Evolutionary conservation across 2,329 filamentous ascomycete genomes (phyloP).

Genomic region (Clonostachys rosea): DNA sequence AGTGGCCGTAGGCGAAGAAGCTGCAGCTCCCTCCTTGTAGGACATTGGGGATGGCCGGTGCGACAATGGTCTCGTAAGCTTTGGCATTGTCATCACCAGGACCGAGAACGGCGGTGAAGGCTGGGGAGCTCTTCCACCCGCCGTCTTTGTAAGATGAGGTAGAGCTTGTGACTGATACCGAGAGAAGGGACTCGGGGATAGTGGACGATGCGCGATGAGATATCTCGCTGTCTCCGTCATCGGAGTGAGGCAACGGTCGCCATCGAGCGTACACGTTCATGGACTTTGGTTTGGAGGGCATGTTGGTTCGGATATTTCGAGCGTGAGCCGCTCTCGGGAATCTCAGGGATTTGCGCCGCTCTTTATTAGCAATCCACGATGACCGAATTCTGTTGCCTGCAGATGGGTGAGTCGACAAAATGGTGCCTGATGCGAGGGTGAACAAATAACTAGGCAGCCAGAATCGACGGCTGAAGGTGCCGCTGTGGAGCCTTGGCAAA

Average conservation of each 20-base stretch:
- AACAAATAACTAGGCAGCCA: too few relatives aligned
- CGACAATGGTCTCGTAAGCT: slow-evolving; percentile 19
- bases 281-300: background rate
- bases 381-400: too few relatives aligned
- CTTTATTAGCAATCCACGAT: too few relatives aligned
- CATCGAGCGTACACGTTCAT: slow-evolving; percentile 3
- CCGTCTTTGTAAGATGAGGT: background rate
- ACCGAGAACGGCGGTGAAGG: slow-evolving; percentile 17
- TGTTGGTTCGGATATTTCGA: too few relatives aligned
- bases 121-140: slow-evolving; percentile 11
- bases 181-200: background rate
- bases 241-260: background rate
- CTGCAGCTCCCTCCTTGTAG: slow-evolving; percentile 27
- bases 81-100: slow-evolving; percentile 10
- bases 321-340: too few relatives aligned
- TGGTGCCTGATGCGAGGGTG: too few relatives aligned
- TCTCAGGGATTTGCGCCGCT: too few relatives aligned
- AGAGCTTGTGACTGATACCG: background rate
- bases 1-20: slow-evolving; percentile 43
- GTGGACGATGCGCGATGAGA: background rate
- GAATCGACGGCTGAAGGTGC: too few relatives aligned
- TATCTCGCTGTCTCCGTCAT: background rate
- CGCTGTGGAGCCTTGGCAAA: too few relatives aligned
- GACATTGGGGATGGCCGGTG: slow-evolving; percentile 22
- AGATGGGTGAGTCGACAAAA: too few relatives aligned